Base-by-base conservation (phyloP, 2,329 filamentous ascomycete genomes). In the Xylaria digitata region DNA sequence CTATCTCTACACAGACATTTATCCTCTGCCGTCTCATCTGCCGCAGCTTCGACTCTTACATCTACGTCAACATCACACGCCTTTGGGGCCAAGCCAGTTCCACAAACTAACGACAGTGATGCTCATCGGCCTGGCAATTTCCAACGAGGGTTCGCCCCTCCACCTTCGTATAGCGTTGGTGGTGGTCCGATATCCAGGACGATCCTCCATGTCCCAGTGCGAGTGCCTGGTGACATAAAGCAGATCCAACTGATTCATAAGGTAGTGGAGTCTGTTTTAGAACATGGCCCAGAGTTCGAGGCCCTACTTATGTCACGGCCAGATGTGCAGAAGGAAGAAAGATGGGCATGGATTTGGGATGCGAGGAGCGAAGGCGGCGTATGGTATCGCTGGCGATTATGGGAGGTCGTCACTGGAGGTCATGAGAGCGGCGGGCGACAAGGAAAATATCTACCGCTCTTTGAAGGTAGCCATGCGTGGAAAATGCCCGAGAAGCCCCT, bases 281-380 rank as follows among this genome's bases (percentile, higher is more conserved):
- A 89, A 23, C 89, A 96, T 72, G 94, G 94, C 0, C 89, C 92
- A 0, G 93, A 96, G 75, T 96, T 97, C 67, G 96, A 99, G 79
- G 94, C 94, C 5, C 83, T 97, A 1, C 85, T 99, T 6, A 98
- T 98, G 96, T 91, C 90, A 56, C 86, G 92, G 19, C 88, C 92
- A 0, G 89, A 94, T 61, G 91, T 98, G 0, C 93, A 97, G 76
- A 86, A 85, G 46, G 92, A 97, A 66, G 92, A 97, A 78, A 94
- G 91, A 71, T 98, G 95, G 89, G 92, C 94, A 0, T 99, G 94
- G 92, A 84, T 99, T 5, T 99, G 93, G 90, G 91, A 98, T 77
- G 87, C 94, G 21, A 87, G 90, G 71, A 94, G 90, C 74, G 84
- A 86, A 69, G 94, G 89, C 30, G 95, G 91, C 17, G 87, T 96